phyloP scores from a whole-genome alignment of 2,329 filamentous ascomycete genomes.

The Phoma sp. region DNA sequence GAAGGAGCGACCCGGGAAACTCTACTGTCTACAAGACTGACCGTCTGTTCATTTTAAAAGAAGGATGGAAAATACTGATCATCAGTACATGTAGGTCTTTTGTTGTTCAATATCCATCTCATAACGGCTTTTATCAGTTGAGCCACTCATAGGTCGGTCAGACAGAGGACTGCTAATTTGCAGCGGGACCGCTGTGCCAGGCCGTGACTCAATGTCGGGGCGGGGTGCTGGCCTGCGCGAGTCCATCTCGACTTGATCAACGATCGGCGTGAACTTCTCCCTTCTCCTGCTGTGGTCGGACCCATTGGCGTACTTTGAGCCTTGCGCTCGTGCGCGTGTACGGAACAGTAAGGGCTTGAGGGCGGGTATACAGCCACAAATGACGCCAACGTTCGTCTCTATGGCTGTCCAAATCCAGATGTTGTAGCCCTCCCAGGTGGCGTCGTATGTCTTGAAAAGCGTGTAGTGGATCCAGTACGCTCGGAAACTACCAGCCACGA shows the following conservation, averaged over 20 bases:
- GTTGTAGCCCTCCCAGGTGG: slow-evolving; percentile 55
- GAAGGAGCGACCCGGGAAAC: slow-evolving; percentile 23
- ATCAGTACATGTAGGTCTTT: slow-evolving; percentile 47
- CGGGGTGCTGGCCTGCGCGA: slow-evolving; percentile 37
- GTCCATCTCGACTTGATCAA: slow-evolving; percentile 46
- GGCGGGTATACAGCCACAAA: slow-evolving; percentile 55
- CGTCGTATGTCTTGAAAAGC: slow-evolving; percentile 55
- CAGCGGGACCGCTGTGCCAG: slow-evolving; percentile 27
- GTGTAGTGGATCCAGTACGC: slow-evolving; percentile 58
- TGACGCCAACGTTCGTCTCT: slow-evolving; percentile 54
- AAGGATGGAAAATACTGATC: slow-evolving; percentile 22
- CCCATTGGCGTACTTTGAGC: slow-evolving; percentile 41
- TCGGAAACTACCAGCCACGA: slow-evolving; percentile 55
- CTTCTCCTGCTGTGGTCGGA: slow-evolving; percentile 40
- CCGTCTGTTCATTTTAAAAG: slow-evolving; percentile 15
- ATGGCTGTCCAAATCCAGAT: slow-evolving; percentile 55
- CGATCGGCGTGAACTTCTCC: slow-evolving; percentile 42
- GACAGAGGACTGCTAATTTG: slow-evolving; percentile 26
- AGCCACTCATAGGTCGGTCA: slow-evolving; percentile 44
- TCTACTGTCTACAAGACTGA: slow-evolving; percentile 27
- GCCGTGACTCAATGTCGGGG: slow-evolving; percentile 32
- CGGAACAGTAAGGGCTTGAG: slow-evolving; percentile 52
- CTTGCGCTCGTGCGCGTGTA: slow-evolving; percentile 39
- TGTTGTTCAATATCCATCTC: slow-evolving; percentile 47
- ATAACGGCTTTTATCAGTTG: slow-evolving; percentile 44